A percentile compares a stretch with the other conserved stretches of the same genome.
Conservation (phyloP, 2,329 filamentous ascomycete species). For the Xylaria sp. region DNA sequence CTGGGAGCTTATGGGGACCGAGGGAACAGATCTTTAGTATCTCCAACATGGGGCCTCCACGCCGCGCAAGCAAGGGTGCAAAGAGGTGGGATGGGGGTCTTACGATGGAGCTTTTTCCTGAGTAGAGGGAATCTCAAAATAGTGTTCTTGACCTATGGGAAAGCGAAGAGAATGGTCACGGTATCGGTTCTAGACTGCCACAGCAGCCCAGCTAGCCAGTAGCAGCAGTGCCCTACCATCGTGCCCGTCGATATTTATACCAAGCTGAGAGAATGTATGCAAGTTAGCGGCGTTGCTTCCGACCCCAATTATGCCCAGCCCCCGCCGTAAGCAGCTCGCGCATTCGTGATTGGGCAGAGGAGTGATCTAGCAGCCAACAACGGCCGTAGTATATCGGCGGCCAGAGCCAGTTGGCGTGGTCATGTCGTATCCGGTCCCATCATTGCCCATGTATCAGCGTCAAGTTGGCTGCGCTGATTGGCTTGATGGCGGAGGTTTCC, state of each 20-base stretch:
- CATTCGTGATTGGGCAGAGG: slow-evolving; percentile 23
- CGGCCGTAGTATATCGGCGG: slow-evolving; percentile 25
- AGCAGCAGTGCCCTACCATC: neutral
- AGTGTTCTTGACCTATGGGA: slow-evolving; percentile 34
- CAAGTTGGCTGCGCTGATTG: slow-evolving; percentile 25
- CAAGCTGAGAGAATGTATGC: slow-evolving; percentile 30
- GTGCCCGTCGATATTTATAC: slow-evolving; percentile 17
- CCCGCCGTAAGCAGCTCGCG: slow-evolving; percentile 31
- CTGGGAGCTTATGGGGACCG: slow-evolving; percentile 27
- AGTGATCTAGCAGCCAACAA: slow-evolving; percentile 20
- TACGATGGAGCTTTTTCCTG: slow-evolving; percentile 39
- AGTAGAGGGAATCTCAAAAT: slow-evolving; percentile 22
- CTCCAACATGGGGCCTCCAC: slow-evolving; percentile 28
- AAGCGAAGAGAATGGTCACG: slow-evolving; percentile 25
- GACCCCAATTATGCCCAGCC: slow-evolving; percentile 27
- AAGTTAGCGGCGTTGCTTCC: slow-evolving; percentile 22
- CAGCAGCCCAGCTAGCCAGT: slow-evolving; percentile 18
- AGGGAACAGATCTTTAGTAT: slow-evolving; percentile 26
- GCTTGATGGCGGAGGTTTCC: slow-evolving; percentile 9
- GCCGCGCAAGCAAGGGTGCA: slow-evolving; percentile 12
- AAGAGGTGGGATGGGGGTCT: slow-evolving; percentile 37
- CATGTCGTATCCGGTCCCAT: slow-evolving; percentile 28
- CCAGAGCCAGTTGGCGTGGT: slow-evolving; percentile 24
- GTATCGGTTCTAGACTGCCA: slow-evolving; percentile 1
- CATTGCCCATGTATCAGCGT: slow-evolving; percentile 15